phyloP scores from a whole-genome alignment of 2,329 filamentous ascomycete genomes.

The Leptodontidium sp. region DNA sequence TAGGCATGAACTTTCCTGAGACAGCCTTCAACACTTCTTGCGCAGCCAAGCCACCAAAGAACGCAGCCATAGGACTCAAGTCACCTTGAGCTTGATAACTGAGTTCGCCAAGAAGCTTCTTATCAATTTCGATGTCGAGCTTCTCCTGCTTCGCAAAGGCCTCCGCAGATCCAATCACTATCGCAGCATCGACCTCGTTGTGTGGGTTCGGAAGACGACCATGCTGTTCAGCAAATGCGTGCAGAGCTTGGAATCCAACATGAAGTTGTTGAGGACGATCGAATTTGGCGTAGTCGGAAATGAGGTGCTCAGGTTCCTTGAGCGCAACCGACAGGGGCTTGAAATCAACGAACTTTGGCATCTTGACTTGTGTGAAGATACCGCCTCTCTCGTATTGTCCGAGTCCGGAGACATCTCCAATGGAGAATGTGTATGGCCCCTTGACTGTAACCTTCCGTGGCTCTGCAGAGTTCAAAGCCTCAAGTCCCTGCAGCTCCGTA shows the following conservation, averaged over 20 bases:
- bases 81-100: constrained; percentile 95
- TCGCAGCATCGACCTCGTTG: constrained; percentile 82
- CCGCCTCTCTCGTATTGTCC: constrained; percentile 90
- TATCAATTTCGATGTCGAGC: constrained; percentile 83
- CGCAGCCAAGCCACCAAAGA: constrained; percentile 92
- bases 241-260: constrained; percentile 89
- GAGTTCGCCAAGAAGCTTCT: constrained; percentile 91
- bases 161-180: constrained; percentile 79
- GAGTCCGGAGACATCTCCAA: constrained; percentile 88
- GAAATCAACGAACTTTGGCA: constrained; percentile 94
- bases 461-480: constrained; percentile 80
- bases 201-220: constrained; percentile 82
- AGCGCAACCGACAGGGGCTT: constrained; percentile 80
- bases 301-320: constrained; percentile 86
- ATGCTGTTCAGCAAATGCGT: constrained; percentile 81
- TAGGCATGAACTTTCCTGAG: constrained; percentile 96
- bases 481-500: constrained; percentile 91
- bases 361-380: constrained; percentile 95
- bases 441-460: constrained; percentile 93
- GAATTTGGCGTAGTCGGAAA: constrained; percentile 98
- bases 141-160: constrained; percentile 78
- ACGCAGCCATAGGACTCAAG: constrained; percentile 88
- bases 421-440: constrained; percentile 96
- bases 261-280: constrained; percentile 94
- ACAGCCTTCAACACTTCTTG: constrained; percentile 97